These are phyloP conservation scores for Phaeosphaeria sp. DNA, from an alignment of 2,329 filamentous ascomycete genomes.

Conservation along the genomic window DNA sequence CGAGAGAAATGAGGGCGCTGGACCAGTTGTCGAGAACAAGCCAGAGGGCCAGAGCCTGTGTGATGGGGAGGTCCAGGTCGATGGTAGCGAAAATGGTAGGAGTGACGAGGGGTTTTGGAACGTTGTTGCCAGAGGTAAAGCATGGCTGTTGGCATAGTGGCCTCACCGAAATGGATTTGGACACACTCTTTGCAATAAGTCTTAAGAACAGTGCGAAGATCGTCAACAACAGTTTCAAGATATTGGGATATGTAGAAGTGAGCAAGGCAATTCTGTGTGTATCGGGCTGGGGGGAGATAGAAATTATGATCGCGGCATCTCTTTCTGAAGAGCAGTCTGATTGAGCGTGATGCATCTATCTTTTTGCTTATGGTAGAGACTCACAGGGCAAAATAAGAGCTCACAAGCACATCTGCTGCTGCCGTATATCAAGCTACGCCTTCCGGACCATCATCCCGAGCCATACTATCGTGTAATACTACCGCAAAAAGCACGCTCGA, in stretches of 20 bases:
- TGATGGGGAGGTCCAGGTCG: neutral
- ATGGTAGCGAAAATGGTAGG: neutral
- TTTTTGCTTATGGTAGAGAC: too few relatives aligned
- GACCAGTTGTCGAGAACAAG: neutral
- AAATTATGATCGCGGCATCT: neutral
- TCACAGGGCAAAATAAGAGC: too few relatives aligned
- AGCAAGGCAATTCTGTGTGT: neutral
- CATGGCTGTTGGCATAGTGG: neutral
- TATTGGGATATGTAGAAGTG: slow-evolving; percentile 1
- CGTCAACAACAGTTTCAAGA: neutral
- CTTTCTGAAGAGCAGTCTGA: neutral
- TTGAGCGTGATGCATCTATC: too few relatives aligned
- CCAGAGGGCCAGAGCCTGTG: neutral
- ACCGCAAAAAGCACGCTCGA: too few relatives aligned
- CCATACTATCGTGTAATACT: too few relatives aligned
- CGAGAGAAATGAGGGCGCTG: neutral
- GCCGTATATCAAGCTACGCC: too few relatives aligned
- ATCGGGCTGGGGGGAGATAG: slow-evolving; percentile 2
- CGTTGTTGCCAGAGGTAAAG: neutral
- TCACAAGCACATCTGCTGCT: too few relatives aligned
- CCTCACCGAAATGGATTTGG: neutral
- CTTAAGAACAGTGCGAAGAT: neutral
- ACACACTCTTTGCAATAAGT: neutral
- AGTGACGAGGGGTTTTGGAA: neutral
- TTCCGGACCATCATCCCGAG: too few relatives aligned